phyloP scores from a whole-genome alignment of 768 basidiomycete genomes.

The Rhizopogon rudus region DNA sequence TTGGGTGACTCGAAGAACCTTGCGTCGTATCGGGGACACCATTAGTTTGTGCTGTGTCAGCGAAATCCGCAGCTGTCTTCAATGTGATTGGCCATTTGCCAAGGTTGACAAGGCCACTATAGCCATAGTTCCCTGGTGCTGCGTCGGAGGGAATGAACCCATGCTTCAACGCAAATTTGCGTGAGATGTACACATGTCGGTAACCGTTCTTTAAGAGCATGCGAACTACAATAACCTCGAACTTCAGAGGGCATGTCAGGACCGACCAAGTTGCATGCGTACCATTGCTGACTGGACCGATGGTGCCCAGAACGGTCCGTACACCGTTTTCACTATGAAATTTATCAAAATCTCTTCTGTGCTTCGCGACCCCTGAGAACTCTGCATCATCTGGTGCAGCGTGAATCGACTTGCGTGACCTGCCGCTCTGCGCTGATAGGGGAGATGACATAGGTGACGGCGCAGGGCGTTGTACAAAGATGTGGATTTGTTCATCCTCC shows the following conservation, averaged over 20 bases:
- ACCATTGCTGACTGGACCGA: constrained; percentile 90
- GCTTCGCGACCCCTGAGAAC: constrained; percentile 46
- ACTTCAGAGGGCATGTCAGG: not conserved
- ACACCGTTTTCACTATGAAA: constrained; percentile 94
- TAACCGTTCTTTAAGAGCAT: constrained; percentile 94
- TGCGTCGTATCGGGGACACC: not conserved
- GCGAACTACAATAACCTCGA: constrained; percentile 46
- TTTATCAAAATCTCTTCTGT: constrained; percentile 74
- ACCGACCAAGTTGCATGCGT: constrained; percentile 13
- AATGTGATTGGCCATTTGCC: constrained; percentile 86
- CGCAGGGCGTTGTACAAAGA: not conserved
- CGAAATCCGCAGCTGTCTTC: constrained; percentile 21
- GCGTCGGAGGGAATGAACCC: constrained; percentile 87
- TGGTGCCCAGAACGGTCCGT: constrained; percentile 83
- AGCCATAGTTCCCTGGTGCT: constrained; percentile 90
- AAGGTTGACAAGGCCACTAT: constrained; percentile 80
- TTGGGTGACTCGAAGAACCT: not conserved
- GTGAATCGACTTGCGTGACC: constrained; percentile 35
- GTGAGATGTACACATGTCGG: constrained; percentile 91
- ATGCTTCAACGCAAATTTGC: constrained; percentile 85
- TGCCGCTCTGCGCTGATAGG: constrained; percentile 28
- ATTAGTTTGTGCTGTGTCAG: not conserved
- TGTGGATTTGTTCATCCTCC: too few relatives aligned
- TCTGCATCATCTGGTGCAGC: constrained; percentile 19
- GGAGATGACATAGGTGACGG: constrained; percentile 24